Conservation (phyloP, 768 basidiomycete genomes). For the Basidioascus undulatus region DNA sequence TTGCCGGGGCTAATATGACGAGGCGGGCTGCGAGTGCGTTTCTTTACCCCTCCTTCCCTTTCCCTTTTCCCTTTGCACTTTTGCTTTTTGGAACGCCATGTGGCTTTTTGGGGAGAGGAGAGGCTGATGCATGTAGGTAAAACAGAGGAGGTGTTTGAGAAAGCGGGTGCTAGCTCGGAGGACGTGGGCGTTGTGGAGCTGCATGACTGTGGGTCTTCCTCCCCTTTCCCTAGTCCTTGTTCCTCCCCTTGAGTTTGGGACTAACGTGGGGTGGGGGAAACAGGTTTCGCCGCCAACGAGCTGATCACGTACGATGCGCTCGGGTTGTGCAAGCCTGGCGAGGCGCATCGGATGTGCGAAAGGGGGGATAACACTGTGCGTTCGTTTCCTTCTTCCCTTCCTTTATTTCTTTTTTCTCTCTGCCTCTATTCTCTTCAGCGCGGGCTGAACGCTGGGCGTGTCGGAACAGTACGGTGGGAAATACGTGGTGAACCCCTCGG, state of each 20-base stretch:
- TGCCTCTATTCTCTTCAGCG: slow-evolving; percentile 27
- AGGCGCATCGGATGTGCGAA: slow-evolving; percentile 51
- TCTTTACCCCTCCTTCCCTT: too few species aligned
- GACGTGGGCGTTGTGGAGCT: slow-evolving; percentile 65
- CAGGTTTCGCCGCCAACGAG: slow-evolving; percentile 21
- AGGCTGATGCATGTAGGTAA: too few species aligned
- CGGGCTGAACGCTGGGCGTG: too few species aligned
- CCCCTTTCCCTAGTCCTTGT: not conserved
- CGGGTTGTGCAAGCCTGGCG: slow-evolving; percentile 38
- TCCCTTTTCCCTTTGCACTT: too few species aligned
- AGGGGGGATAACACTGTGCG: slow-evolving; percentile 52
- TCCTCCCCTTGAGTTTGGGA: too few species aligned
- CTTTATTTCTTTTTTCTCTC: not conserved
- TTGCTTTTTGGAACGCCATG: too few species aligned
- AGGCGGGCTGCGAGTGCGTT: slow-evolving; percentile 36
- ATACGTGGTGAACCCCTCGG: slow-evolving; percentile 61
- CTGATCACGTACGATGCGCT: slow-evolving; percentile 61
- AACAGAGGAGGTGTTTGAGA: slow-evolving; percentile 41
- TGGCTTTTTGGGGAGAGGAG: too few species aligned
- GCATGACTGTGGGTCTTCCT: slow-evolving; percentile 35
- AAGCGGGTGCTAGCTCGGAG: slow-evolving; percentile 49
- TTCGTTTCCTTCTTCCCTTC: not conserved
- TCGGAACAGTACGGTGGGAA: too few species aligned
- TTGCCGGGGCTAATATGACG: too few species aligned
- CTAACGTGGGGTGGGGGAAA: too few species aligned